Percentiles rank a stretch among this genome's conserved stretches.
These are phyloP conservation scores for Astrocystis sublimbata DNA, from an alignment of 495 filamentous ascomycete species.

Conservation along the genomic window DNA sequence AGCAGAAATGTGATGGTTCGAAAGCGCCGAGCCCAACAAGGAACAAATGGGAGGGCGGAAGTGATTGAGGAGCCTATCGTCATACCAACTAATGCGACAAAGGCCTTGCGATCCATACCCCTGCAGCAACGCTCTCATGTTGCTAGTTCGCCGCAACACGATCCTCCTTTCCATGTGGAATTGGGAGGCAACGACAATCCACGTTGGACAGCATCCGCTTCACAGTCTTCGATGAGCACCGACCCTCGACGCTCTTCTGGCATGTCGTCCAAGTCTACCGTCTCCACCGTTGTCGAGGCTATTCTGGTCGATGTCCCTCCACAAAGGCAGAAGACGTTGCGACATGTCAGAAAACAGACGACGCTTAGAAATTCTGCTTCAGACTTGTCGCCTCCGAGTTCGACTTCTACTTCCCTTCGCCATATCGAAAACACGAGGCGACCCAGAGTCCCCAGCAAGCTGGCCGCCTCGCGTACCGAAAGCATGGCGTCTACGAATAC, in stretches of 20 bases:
- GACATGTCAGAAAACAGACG: slow-evolving; percentile 66
- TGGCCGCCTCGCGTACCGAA: slow-evolving; percentile 46
- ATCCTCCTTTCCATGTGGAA: slow-evolving; percentile 25
- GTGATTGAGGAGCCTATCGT: slow-evolving; percentile 51
- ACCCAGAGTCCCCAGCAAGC: slow-evolving; percentile 19
- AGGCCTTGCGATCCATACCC: slow-evolving; percentile 47
- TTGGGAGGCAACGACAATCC: slow-evolving; percentile 27
- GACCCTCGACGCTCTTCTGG: slow-evolving; percentile 58
- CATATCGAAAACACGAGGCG: slow-evolving; percentile 29
- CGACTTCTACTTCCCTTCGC: slow-evolving; percentile 37
- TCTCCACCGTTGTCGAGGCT: slow-evolving; percentile 70
- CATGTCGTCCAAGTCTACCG: slow-evolving; percentile 59
- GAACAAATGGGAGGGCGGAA: slow-evolving; percentile 33
- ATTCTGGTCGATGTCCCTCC: slow-evolving; percentile 65
- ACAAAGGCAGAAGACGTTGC: slow-evolving; percentile 58
- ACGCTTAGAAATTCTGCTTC: slow-evolving; percentile 53
- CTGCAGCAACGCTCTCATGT: slow-evolving; percentile 48
- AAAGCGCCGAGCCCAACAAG: slow-evolving; percentile 45
- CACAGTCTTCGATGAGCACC: slow-evolving; percentile 46
- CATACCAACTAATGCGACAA: slow-evolving; percentile 52
- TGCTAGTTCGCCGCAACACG: slow-evolving; percentile 38
- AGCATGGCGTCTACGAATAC: slow-evolving; percentile 63
- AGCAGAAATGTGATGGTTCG: slow-evolving; percentile 59
- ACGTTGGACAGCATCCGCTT: slow-evolving; percentile 34
- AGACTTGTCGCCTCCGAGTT: slow-evolving; percentile 55